Conservation (phyloP, 2,329 filamentous ascomycete species). For the Alternaria arbusti region DNA sequence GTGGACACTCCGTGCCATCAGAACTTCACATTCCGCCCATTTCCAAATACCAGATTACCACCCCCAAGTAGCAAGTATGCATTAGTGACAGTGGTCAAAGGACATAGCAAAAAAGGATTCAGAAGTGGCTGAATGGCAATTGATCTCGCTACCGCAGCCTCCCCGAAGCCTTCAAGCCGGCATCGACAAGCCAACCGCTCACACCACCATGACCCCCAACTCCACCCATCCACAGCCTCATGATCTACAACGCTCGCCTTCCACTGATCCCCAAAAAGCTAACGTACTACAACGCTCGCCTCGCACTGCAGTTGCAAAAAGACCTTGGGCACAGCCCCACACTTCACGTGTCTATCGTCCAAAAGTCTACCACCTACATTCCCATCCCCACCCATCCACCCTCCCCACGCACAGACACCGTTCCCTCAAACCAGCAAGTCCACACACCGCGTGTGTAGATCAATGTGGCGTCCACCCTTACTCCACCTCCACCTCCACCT, state of each 20-base stretch:
- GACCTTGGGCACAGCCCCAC: neutral
- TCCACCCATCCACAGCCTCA: neutral
- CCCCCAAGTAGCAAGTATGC: neutral
- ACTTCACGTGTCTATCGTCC: neutral
- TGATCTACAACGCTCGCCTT: neutral
- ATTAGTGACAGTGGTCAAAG: neutral
- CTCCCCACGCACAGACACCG: neutral
- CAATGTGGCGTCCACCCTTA: neutral
- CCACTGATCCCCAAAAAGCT: neutral
- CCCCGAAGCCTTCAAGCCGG: neutral
- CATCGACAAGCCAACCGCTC: neutral
- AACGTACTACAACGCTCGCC: neutral
- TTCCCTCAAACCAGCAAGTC: neutral
- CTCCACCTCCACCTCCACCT: neutral
- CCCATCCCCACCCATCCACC: neutral
- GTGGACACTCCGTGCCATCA: neutral
- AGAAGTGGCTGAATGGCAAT: neutral
- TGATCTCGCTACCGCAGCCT: neutral
- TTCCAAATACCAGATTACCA: neutral
- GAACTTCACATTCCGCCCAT: neutral
- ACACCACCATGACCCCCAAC: neutral
- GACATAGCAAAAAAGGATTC: neutral
- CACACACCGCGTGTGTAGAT: neutral
- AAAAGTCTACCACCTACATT: neutral
- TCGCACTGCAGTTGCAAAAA: neutral